Base-by-base conservation (phyloP, 257 asterid species). In the Haberlea rhodopensis region DNA sequence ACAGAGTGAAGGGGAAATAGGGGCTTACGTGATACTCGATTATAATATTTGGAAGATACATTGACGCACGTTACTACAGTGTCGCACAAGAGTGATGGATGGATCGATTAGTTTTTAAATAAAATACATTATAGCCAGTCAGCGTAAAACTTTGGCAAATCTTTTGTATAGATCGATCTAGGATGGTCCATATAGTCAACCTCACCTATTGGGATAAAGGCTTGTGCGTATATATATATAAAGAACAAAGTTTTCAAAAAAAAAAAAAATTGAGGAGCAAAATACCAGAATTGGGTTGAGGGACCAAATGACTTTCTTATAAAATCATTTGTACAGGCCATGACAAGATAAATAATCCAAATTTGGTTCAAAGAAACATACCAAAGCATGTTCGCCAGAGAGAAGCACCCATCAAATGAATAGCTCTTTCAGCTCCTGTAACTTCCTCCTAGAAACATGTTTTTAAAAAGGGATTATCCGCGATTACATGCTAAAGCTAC, bases 361-460 rank as follows among this genome's bases (percentile, higher is more conserved):
- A 71, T 8, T 29, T 22, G 34, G 53, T 48, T 27, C 48, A 48
- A 66, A 22, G 53, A 34, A 69, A 55, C 79, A 70, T 81, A 92
- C 98, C 98, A 24, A 77, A 55, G 69, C 87, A 76, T 63, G 89
- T 85, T 72, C 65, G 79, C 84, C 85, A 76, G 64, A 87, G 79
- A 71, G 96, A 84, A 65, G 88, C 94, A 60, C 97, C 95, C 96
- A 89, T 79, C 85, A 87, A 73, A 29, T 65, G 82, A 62, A 87
- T 82, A 70, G 97, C 95, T 79, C 79, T 87, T 76, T 82, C 94
- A 68, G 96, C 96, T 66, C 76, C 80, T 71, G 78, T 60, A 66
- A 89, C 96, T 83, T 92, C 97, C 76, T 84, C 96, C 99, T 92
- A 81, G 60, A 68, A 63, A 63, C 48, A 53, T 52, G 45, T 19